These are phyloP conservation scores for Huiozyma sinensis DNA, from an alignment of 805 yeast genomes.

Conservation along the genomic window DNA sequence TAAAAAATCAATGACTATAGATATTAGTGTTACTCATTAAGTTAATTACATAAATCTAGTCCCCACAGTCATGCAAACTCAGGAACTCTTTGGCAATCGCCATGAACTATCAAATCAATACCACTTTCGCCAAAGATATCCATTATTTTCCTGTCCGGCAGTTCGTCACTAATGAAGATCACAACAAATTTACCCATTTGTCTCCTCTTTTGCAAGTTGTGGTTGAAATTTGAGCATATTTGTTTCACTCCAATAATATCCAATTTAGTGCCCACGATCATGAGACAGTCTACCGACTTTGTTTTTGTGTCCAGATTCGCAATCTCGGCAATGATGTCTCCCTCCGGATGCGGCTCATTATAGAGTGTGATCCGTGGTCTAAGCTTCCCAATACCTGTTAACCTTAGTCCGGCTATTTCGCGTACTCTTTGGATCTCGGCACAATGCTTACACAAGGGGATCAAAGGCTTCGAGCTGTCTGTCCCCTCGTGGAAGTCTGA, in stretches of 20 bases:
- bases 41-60: not conserved
- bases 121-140: slow-evolving; percentile 34
- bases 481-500: slow-evolving; percentile 30
- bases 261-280: slow-evolving; percentile 77
- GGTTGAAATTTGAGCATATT: slow-evolving; percentile 49
- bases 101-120: slow-evolving; percentile 49
- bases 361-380: slow-evolving; percentile 61
- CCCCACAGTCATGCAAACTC: slow-evolving; percentile 5
- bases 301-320: slow-evolving; percentile 51
- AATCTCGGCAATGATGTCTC: slow-evolving; percentile 72
- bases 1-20: not conserved
- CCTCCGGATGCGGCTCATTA: slow-evolving; percentile 76
- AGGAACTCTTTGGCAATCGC: slow-evolving; percentile 54
- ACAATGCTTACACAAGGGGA: slow-evolving; percentile 59
- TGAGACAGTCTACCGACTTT: slow-evolving; percentile 60
- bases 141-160: slow-evolving; percentile 39
- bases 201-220: slow-evolving; percentile 39
- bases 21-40: not conserved
- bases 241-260: slow-evolving; percentile 67
- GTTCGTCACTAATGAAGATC: slow-evolving; percentile 51
- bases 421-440: slow-evolving; percentile 47
- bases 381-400: slow-evolving; percentile 49
- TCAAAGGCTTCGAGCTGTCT: slow-evolving; percentile 3
- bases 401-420: slow-evolving; percentile 50
- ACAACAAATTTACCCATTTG: slow-evolving; percentile 38